These are phyloP conservation scores for Candida peoriensis DNA, from an alignment of 805 yeast species.

Conservation along the genomic window DNA sequence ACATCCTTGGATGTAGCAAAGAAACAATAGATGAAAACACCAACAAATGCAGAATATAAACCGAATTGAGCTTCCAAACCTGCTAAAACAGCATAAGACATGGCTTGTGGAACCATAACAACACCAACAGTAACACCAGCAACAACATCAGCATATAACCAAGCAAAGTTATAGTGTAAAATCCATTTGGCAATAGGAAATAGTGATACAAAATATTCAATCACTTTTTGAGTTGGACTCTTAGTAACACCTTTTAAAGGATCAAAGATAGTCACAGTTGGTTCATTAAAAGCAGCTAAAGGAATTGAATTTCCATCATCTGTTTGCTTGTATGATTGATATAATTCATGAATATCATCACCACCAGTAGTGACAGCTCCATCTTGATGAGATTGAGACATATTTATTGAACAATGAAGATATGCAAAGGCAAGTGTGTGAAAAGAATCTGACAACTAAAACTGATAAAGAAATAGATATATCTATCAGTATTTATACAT, in stretches of 20 bases:
- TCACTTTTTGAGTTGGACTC: slow-evolving; percentile 23
- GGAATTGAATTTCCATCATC: slow-evolving; percentile 6
- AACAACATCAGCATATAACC: slow-evolving; percentile 79
- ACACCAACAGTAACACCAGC: slow-evolving; percentile 94
- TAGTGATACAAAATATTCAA: slow-evolving; percentile 51
- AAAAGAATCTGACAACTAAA: no score
- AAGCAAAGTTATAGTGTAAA: slow-evolving; percentile 69
- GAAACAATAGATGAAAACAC: slow-evolving; percentile 81
- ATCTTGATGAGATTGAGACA: slow-evolving; percentile 1
- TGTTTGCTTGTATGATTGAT: slow-evolving; percentile 2
- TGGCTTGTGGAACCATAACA: slow-evolving; percentile 90
- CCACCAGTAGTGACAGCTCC: no score
- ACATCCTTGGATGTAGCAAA: slow-evolving; percentile 96
- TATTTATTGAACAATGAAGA: neutral
- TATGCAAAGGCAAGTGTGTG: neutral
- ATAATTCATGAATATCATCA: slow-evolving; percentile 6
- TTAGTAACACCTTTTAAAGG: slow-evolving; percentile 8
- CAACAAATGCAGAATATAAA: slow-evolving; percentile 85
- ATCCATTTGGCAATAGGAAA: slow-evolving; percentile 87
- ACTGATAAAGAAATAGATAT: no score
- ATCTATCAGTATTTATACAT: neutral
- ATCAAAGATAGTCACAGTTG: slow-evolving; percentile 4
- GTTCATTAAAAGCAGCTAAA: slow-evolving; percentile 3
- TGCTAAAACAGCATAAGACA: slow-evolving; percentile 92
- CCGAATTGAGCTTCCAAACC: slow-evolving; percentile 80